Conservation (phyloP, 2,329 filamentous ascomycete genomes). For the Metarhizium brunneum region DNA sequence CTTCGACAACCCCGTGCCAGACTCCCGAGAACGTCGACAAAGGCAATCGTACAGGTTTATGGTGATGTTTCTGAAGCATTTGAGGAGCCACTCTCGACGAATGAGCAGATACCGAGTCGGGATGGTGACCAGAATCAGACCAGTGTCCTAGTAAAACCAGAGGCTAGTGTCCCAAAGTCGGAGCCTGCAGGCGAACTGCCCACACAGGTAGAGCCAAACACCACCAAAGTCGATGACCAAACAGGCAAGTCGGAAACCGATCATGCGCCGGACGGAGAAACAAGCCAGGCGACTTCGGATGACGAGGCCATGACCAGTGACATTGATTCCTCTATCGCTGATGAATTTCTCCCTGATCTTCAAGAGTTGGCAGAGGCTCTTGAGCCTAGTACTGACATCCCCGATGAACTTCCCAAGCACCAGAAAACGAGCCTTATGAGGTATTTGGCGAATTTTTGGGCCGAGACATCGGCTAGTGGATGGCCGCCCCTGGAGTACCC, state of each 20-base stretch:
- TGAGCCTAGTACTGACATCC: constrained; percentile 50
- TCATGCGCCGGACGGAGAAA: constrained; percentile 16
- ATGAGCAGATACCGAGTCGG: constrained; percentile 25
- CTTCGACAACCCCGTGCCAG: constrained; percentile 69
- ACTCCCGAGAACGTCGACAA: constrained; percentile 78
- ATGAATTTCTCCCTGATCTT: constrained; percentile 57
- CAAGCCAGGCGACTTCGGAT: constrained; percentile 52
- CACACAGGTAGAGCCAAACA: constrained; percentile 14
- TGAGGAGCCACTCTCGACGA: constrained; percentile 61
- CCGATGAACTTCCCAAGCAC: constrained; percentile 76
- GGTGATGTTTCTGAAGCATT: constrained; percentile 89
- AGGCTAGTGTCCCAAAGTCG: constrained; percentile 12
- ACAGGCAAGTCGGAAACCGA: constrained; percentile 19
- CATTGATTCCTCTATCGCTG: constrained; percentile 56
- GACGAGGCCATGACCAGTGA: constrained; percentile 64
- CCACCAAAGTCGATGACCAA: constrained; percentile 14
- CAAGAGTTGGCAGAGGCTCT: constrained; percentile 54
- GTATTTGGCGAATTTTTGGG: constrained; percentile 96
- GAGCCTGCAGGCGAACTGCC: constrained; percentile 10
- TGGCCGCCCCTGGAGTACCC: constrained; percentile 93
- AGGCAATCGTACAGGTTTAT: constrained; percentile 92
- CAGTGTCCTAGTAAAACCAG: constrained; percentile 12
- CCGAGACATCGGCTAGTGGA: constrained; percentile 88
- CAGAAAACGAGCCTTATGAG: constrained; percentile 92
- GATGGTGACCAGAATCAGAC: constrained; percentile 8